phyloP scores from a whole-genome alignment of 768 basidiomycete species.

The Psilocybe azurescens region DNA sequence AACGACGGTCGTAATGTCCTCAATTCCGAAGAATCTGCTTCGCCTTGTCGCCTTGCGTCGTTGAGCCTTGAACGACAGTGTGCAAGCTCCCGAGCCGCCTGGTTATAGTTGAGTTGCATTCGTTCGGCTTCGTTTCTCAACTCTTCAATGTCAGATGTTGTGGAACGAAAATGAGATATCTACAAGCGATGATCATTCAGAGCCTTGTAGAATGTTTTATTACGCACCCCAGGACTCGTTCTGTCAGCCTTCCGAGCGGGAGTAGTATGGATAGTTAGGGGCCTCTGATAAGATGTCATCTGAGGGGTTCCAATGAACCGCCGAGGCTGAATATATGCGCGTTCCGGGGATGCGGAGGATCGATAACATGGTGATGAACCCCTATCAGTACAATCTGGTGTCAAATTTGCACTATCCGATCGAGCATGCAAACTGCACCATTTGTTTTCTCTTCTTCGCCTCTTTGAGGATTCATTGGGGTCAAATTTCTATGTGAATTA shows the following conservation, averaged over 20 bases:
- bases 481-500: slow-evolving; percentile 12
- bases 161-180: background rate
- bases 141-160: background rate
- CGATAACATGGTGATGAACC: slow-evolving; percentile 15
- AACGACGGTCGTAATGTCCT: slow-evolving; percentile 12
- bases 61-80: slow-evolving; percentile 15
- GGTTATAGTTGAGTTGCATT: slow-evolving; percentile 9
- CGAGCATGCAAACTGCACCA: slow-evolving; percentile 4
- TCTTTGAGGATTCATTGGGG: slow-evolving; percentile 6
- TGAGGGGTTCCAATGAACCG: slow-evolving; percentile 1
- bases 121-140: slow-evolving; percentile 15
- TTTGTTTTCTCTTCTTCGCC: background rate
- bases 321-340: slow-evolving; percentile 28
- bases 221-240: background rate
- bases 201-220: background rate
- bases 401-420: background rate
- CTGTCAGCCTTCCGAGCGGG: no score
- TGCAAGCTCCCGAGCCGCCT: slow-evolving; percentile 19
- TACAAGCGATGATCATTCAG: background rate
- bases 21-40: slow-evolving; percentile 16
- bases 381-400: background rate
- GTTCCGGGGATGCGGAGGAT: slow-evolving; percentile 20
- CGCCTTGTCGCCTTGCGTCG: slow-evolving; percentile 1
- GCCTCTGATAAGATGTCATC: background rate
- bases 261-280: no score